Evolutionary conservation across 139 green algal genomes (phyloP).

Genomic region (Pleodorina starrii): DNA sequence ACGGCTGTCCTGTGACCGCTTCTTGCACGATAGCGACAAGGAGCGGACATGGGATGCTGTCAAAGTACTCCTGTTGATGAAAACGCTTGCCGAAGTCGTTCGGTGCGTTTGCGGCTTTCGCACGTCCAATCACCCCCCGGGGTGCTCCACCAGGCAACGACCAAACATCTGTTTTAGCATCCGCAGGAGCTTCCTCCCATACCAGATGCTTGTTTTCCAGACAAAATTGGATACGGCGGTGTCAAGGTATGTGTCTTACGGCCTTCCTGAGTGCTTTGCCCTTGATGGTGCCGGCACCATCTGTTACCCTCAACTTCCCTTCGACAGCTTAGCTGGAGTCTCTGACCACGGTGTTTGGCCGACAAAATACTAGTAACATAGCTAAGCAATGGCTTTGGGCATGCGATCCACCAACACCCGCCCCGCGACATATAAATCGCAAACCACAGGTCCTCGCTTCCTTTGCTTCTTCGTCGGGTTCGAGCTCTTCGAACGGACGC

Average conservation of each 20-base stretch:
- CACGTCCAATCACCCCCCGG: not conserved
- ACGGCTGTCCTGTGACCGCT: not conserved
- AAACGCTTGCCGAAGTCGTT: not conserved
- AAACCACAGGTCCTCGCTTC: constrained; percentile 16
- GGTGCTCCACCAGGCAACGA: not conserved
- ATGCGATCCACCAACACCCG: no score
- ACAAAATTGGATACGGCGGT: not conserved
- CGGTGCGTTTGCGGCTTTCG: not conserved
- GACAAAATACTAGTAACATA: not conserved
- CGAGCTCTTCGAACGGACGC: not conserved
- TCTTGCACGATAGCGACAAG: not conserved
- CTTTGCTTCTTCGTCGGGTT: not conserved
- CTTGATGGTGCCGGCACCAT: not conserved
- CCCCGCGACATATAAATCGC: no score
- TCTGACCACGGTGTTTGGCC: not conserved
- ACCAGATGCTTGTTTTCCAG: not conserved
- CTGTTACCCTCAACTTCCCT: not conserved
- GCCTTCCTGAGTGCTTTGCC: not conserved
- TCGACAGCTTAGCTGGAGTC: not conserved
- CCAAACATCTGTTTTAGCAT: not conserved
- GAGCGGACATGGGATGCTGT: constrained; percentile 1
- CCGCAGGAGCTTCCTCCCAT: not conserved
- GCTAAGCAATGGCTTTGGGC: not conserved
- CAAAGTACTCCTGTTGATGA: not conserved
- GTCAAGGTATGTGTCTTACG: not conserved